A percentile compares a stretch with the other conserved stretches of the same genome.
Evolutionary conservation across 441 rosid species (phyloP).

Genomic region (Populus trichocarpa): DNA sequence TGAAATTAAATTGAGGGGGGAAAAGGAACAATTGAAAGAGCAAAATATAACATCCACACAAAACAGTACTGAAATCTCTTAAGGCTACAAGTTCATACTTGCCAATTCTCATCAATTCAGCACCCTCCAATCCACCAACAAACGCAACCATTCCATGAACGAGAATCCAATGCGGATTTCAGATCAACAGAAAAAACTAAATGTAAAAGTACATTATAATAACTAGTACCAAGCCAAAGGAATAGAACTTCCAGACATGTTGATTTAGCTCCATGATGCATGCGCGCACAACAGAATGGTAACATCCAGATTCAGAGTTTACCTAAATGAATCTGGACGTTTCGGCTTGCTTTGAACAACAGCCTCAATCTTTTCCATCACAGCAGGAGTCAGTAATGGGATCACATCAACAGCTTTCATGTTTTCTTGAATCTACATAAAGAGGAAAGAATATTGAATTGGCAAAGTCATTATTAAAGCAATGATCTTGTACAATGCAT

Average conservation of each 20-base stretch:
- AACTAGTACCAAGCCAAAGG: not conserved
- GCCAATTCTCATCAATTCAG: not conserved
- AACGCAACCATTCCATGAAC: not conserved
- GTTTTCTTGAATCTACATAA: slow-evolving; percentile 80
- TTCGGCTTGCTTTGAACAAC: slow-evolving; percentile 81
- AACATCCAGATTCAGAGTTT: slow-evolving; percentile 7
- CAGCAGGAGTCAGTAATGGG: slow-evolving; percentile 71
- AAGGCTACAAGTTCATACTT: not conserved
- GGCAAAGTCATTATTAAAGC: not conserved
- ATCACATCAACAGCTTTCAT: slow-evolving; percentile 91
- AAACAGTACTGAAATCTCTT: not conserved
- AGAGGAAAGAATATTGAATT: not conserved
- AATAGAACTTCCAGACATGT: not conserved
- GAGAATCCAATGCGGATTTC: not conserved
- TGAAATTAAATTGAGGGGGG: not conserved
- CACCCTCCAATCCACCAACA: not conserved
- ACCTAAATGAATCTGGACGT: slow-evolving; percentile 83
- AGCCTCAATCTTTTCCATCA: slow-evolving; percentile 85
- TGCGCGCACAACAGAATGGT: not conserved
- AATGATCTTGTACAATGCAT: not conserved
- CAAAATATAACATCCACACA: not conserved
- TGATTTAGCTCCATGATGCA: not conserved
- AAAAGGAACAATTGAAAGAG: not conserved
- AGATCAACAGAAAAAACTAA: not conserved
- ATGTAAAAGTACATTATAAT: not conserved